A percentile compares a stretch with the other conserved stretches of the same genome.
Conservation (phyloP, 1,139 yeast genomes). For the Suhomyces guaymorum region DNA sequence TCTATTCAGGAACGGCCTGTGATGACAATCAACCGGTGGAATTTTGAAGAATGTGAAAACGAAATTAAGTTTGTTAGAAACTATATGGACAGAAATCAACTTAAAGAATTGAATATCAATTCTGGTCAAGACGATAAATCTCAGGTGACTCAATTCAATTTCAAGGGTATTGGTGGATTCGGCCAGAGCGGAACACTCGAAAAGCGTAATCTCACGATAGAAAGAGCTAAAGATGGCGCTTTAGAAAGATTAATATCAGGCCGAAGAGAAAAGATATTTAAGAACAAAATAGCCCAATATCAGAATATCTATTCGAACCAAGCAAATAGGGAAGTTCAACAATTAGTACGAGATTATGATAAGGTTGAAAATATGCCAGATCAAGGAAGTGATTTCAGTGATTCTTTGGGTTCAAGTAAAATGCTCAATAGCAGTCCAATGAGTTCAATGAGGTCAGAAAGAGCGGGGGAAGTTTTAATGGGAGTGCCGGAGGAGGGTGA, state of each 20-base stretch:
- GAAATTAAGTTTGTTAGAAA: constrained; percentile 26
- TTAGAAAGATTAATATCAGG: constrained; percentile 30
- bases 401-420: constrained; percentile 1
- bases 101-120: too few relatives aligned
- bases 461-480: background rate
- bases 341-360: constrained; percentile 5
- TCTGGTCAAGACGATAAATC: too few relatives aligned
- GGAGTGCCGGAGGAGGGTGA: background rate
- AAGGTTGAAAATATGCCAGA: background rate
- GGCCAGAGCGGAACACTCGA: constrained; percentile 3
- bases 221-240: constrained; percentile 20
- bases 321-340: constrained; percentile 2
- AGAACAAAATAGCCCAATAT: constrained; percentile 23
- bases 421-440: constrained; percentile 6
- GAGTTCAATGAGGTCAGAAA: background rate
- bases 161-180: constrained; percentile 15
- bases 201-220: constrained; percentile 4
- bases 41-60: constrained; percentile 30
- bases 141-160: constrained; percentile 13
- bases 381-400: constrained; percentile 7
- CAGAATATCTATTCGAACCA: constrained; percentile 18
- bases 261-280: constrained; percentile 25
- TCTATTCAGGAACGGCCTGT: constrained; percentile 22
- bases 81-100: background rate
- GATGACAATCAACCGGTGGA: constrained; percentile 37